Conservation (phyloP, 148 eudicot genomes). For the Silene latifolia region DNA sequence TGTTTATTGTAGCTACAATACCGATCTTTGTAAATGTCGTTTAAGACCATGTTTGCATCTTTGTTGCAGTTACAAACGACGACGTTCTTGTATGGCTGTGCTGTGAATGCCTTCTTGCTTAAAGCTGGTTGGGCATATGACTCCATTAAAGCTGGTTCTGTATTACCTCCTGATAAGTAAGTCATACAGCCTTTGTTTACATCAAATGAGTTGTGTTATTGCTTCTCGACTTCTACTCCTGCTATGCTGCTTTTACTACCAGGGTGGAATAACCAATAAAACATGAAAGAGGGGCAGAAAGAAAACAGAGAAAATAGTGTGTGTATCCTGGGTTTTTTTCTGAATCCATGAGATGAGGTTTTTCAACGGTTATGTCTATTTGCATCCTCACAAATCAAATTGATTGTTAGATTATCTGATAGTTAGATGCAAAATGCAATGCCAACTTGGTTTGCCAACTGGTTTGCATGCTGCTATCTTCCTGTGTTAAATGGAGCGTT, state of each 20-base stretch:
- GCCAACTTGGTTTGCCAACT: neutral
- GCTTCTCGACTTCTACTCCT: constrained; percentile 5
- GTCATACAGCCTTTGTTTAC: constrained; percentile 17
- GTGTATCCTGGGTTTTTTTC: constrained; percentile 1
- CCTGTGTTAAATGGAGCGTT: neutral
- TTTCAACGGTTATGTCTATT: neutral
- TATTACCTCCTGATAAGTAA: constrained; percentile 61
- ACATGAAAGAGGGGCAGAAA: neutral
- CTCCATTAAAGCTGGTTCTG: constrained; percentile 62
- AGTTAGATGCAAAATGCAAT: neutral
- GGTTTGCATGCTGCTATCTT: constrained; percentile 1
- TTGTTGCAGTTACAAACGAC: constrained; percentile 66
- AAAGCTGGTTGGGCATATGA: constrained; percentile 68
- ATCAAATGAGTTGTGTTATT: neutral
- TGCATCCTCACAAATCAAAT: neutral
- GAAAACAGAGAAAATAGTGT: neutral
- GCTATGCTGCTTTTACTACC: neutral
- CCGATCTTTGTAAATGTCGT: neutral
- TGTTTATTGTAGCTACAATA: neutral
- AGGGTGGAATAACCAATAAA: neutral
- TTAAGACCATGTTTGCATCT: constrained; percentile 19
- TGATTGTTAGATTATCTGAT: neutral
- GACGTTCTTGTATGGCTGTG: constrained; percentile 86
- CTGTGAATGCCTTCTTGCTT: constrained; percentile 68
- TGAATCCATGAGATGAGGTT: neutral